A percentile compares a stretch with the other conserved stretches of the same genome.
Conservation (phyloP, 2,329 filamentous ascomycete genomes). For the Aaosphaeria arxii region DNA sequence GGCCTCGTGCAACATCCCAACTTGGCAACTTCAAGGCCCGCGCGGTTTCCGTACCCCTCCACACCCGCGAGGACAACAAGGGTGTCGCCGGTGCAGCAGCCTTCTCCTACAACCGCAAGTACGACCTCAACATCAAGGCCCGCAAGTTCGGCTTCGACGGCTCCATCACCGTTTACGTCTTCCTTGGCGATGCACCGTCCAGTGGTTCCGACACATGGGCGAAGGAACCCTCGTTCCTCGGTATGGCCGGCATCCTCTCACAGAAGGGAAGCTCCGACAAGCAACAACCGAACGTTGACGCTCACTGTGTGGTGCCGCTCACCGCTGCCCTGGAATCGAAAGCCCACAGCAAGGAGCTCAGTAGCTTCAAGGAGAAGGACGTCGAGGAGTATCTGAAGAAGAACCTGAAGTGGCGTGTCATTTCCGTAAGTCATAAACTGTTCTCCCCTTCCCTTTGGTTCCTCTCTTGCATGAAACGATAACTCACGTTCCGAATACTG, state of each 20-base stretch:
- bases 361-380: slow-evolving; percentile 15
- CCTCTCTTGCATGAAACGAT: not conserved
- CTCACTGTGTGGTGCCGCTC: slow-evolving; percentile 44
- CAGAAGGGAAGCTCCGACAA: slow-evolving; percentile 14
- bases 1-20: slow-evolving; percentile 32
- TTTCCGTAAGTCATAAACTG: slow-evolving; percentile 10
- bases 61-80: slow-evolving; percentile 63
- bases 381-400: slow-evolving; percentile 18
- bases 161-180: slow-evolving; percentile 66
- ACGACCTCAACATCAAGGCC: slow-evolving; percentile 65
- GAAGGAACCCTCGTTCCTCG: slow-evolving; percentile 55
- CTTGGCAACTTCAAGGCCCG: slow-evolving; percentile 2
- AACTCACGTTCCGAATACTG: not conserved
- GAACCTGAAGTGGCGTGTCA: slow-evolving; percentile 23
- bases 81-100: slow-evolving; percentile 4
- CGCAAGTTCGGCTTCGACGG: slow-evolving; percentile 59
- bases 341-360: slow-evolving; percentile 30
- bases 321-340: slow-evolving; percentile 41
- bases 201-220: slow-evolving; percentile 49
- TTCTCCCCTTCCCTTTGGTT: not conserved
- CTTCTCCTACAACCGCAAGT: slow-evolving; percentile 44
- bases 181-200: slow-evolving; percentile 53
- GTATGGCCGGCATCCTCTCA: slow-evolving; percentile 54
- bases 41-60: slow-evolving; percentile 5
- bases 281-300: slow-evolving; percentile 5